Evolutionary conservation across 2,329 filamentous ascomycete species (phyloP), one percentile per base, ranked within the genome.

Genomic region (Didymella sp.): DNA sequence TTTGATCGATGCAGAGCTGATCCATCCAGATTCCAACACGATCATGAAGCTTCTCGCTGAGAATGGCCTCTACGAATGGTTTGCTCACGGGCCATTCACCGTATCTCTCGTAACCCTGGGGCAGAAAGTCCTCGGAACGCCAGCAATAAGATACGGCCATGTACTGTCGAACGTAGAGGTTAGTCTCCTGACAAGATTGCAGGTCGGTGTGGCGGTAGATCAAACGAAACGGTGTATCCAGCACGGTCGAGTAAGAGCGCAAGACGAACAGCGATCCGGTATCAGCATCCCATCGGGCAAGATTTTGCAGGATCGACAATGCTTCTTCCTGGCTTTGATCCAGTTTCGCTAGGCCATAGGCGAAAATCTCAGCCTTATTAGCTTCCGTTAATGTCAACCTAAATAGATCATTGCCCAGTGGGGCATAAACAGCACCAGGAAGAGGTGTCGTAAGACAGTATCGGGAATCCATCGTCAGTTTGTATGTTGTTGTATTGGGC

Each of bases 1-100:
- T 11, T 17, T 66, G 60, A 6, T 63, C 41, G 22, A 66, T 66
- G 12, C 62, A 66, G 1, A 64, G 56, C 31, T 66, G 62, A 22
- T 66, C 63, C 17, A 66, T 61, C 63, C 62, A 66, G 8, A 63
- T 63, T 4, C 62, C 63, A 7, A 59, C 58, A 12, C 63, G 52
- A 13, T 52, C 55, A 28, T 62, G 53, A 5, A 51, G 40, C 6
- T 64, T 66, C 25, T 60, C 63, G 5, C 35, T 2, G n/a, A 66
- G n/a, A 3, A 64, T 64, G 1, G 61, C 63, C 1, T 66, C 55
- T 1, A 64, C 61, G 15, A 64, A 61, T 1, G 55, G 51, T 12
- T 58, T 64, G 44, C 61, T 64, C 7, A 64, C 53, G 0, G 63
- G 61, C 63, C 63, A 66, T 25, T 27, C 30, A n/a, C 51, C 61